phyloP scores from a whole-genome alignment of 257 asterid species.

The Agastache rugosa region DNA sequence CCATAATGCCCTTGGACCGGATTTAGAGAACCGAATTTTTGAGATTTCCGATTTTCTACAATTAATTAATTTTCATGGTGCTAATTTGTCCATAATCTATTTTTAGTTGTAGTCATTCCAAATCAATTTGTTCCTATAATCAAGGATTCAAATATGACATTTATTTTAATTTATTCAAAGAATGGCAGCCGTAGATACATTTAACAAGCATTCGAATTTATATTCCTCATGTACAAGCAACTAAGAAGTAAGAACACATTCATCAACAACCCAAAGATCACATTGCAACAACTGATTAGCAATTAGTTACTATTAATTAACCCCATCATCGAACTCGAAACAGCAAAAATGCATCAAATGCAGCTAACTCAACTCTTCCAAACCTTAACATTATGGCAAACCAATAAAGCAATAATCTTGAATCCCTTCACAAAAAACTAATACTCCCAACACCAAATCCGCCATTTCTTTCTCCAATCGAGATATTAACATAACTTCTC shows the following conservation, averaged over 20 bases:
- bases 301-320: neutral
- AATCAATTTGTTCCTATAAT: too few relatives aligned
- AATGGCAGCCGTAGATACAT: neutral
- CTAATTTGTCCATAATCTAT: too few relatives aligned
- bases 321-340: neutral
- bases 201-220: neutral
- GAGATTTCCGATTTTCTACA: too few relatives aligned
- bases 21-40: too few relatives aligned
- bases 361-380: too few relatives aligned
- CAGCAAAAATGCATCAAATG: too few relatives aligned
- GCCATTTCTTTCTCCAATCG: constrained; percentile 7
- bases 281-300: constrained; percentile 10
- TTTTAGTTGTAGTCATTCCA: too few relatives aligned
- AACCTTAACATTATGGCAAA: constrained; percentile 13
- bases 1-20: too few relatives aligned
- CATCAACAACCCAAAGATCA: constrained; percentile 21
- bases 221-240: neutral
- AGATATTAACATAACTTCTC: constrained; percentile 1
- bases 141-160: too few relatives aligned
- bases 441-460: constrained; percentile 20
- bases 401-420: neutral
- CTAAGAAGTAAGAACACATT: constrained; percentile 1
- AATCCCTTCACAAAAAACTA: constrained; percentile 19
- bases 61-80: too few relatives aligned
- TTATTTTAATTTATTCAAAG: too few relatives aligned